A percentile compares a stretch with the other conserved stretches of the same genome.
Evolutionary conservation across 2,329 filamentous ascomycete genomes (phyloP).

Genomic region (Arthroderma uncinatum): DNA sequence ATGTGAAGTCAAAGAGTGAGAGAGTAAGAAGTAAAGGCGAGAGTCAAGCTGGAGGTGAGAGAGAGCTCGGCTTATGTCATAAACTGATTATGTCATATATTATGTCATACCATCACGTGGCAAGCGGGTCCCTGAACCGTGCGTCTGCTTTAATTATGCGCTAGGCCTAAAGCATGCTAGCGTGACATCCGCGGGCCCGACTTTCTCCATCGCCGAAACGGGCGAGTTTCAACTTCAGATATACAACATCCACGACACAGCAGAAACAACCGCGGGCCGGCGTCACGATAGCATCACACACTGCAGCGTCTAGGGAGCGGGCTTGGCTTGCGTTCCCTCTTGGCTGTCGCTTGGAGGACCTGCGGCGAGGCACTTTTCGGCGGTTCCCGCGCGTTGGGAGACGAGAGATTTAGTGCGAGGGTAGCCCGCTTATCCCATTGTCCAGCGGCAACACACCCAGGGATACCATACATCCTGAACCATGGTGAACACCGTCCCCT

Average conservation of each 20-base stretch:
- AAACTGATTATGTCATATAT: background rate
- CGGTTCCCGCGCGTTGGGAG: background rate
- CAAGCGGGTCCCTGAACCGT: background rate
- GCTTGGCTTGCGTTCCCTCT: background rate
- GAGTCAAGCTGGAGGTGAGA: no score
- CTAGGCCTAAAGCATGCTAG: background rate
- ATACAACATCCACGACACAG: no score
- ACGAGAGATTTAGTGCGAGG: background rate
- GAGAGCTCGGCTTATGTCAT: background rate
- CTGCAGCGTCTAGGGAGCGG: background rate
- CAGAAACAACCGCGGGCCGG: no score
- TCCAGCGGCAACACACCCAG: background rate
- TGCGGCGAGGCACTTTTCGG: background rate
- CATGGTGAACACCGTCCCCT: background rate
- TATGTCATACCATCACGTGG: background rate
- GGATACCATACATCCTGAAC: background rate
- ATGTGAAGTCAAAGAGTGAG: background rate
- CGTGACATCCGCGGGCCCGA: background rate
- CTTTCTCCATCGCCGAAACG: conserved; percentile 1
- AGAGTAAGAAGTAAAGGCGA: background rate
- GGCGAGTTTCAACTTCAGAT: background rate
- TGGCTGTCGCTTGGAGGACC: background rate
- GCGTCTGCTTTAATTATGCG: background rate
- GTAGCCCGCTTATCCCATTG: background rate
- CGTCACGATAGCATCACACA: no score